Evolutionary conservation across 192 early-diverging fungal species (phyloP).

Genomic region (Kappamyces sp.): DNA sequence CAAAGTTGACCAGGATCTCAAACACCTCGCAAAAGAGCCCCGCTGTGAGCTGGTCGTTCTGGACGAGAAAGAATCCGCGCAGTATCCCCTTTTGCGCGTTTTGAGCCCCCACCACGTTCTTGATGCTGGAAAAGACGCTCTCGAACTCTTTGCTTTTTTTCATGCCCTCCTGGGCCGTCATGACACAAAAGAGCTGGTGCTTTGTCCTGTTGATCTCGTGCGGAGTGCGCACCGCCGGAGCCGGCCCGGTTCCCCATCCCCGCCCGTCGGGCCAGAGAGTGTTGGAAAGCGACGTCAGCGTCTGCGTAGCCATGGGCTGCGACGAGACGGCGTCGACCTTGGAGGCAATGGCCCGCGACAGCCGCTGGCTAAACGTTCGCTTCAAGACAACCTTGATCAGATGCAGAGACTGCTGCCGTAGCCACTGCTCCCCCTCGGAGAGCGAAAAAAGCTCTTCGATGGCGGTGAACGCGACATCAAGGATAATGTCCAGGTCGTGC

Average conservation of each 20-base stretch:
- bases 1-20: constrained; percentile 2
- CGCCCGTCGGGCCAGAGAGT: constrained; percentile 9
- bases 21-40: constrained; percentile 4
- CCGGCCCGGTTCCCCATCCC: constrained; percentile 4
- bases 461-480: constrained; percentile 37
- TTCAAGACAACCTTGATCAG: constrained; percentile 35
- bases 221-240: neutral
- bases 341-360: neutral
- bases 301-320: neutral
- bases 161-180: constrained; percentile 10
- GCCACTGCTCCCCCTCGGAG: constrained; percentile 35
- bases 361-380: constrained; percentile 28
- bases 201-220: constrained; percentile 12
- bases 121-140: constrained; percentile 1
- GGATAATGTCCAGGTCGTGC: constrained; percentile 31
- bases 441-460: constrained; percentile 44
- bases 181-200: constrained; percentile 13
- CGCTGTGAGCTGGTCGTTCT: constrained; percentile 4
- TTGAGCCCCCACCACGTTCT: constrained; percentile 2
- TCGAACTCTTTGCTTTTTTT: constrained; percentile 14
- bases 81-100: constrained; percentile 10
- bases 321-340: neutral
- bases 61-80: constrained; percentile 12
- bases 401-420: constrained; percentile 38
- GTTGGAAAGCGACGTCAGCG: neutral